Conservation (phyloP, 75 land plant genomes). For the Cryptomeria japonica region DNA sequence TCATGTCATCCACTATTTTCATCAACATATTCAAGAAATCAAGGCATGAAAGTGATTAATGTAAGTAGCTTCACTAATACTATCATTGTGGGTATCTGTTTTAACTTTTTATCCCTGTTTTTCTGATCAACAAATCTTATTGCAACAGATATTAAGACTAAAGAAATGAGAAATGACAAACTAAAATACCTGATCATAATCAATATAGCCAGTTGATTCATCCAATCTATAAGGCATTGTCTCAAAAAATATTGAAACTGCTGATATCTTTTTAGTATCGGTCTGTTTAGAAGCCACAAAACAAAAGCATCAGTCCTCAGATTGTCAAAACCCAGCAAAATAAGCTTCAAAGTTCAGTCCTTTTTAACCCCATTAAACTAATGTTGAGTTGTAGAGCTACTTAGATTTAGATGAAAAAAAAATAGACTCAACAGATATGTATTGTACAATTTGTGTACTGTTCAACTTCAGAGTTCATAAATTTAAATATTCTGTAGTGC, state of each 20-base stretch:
- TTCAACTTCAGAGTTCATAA: background rate
- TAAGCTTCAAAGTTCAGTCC: background rate
- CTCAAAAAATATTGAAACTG: constrained; percentile 61
- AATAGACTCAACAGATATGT: background rate
- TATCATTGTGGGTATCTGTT: background rate
- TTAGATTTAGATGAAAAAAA: background rate
- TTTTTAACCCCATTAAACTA: background rate
- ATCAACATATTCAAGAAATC: background rate
- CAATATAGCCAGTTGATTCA: constrained; percentile 54
- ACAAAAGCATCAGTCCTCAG: constrained; percentile 6
- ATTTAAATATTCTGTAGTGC: background rate
- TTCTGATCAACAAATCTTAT: background rate
- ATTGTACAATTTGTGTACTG: background rate
- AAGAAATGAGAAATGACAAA: background rate
- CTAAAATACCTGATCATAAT: constrained; percentile 42
- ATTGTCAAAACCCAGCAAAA: background rate
- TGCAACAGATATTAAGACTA: background rate
- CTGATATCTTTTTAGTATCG: constrained; percentile 62
- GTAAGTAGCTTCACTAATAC: constrained; percentile 3
- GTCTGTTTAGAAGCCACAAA: constrained; percentile 30
- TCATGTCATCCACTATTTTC: constrained; percentile 6
- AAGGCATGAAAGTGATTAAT: background rate
- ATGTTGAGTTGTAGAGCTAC: background rate
- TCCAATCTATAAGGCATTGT: constrained; percentile 60
- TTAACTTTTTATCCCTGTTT: background rate